phyloP scores from a whole-genome alignment of 306 rosid species.

The peach (Prunus persica) region Prunus_persica_NCBIv2 NC_034011.1:23380001-23380500 shows the following conservation, averaged over 20 bases:
- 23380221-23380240: neutral
- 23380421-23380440: slow-evolving; percentile 12
- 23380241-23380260: slow-evolving; percentile 1
- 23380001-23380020: slow-evolving; percentile 42
- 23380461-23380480: slow-evolving; percentile 72
- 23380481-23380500: slow-evolving; percentile 81
- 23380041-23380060: neutral
- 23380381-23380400: neutral
- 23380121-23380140: too few species aligned
- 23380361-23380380: neutral
- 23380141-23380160: neutral
- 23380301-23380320: neutral
- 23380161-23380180: neutral
- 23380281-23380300: neutral
- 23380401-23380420: neutral
- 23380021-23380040: slow-evolving; percentile 9
- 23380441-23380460: slow-evolving; percentile 73
- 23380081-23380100: neutral
- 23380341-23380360: neutral
- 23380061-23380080: neutral
- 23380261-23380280: slow-evolving; percentile 1
- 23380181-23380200: neutral
- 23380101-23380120: too few species aligned
- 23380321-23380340: neutral
- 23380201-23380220: neutral